Base-by-base conservation (phyloP, 768 basidiomycete species). In the Collybia sp. region DNA sequence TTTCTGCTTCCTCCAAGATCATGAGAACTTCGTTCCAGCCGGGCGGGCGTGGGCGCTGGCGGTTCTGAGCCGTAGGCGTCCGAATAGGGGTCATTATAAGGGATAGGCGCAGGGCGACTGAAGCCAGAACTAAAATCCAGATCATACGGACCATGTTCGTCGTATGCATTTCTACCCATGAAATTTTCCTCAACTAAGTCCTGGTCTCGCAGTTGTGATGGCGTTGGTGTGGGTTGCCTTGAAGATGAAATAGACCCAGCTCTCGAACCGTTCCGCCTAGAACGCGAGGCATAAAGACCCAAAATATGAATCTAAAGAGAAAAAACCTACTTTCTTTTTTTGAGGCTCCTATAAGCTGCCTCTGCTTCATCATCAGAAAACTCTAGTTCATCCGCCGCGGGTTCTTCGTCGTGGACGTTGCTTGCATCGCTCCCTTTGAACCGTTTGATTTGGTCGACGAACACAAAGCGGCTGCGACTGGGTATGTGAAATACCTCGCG, bases 281-380 rank as follows among this genome's bases (percentile, higher is more conserved):
- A 30, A 46, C 17, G 20, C n/a, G 19, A 3, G 10, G 19, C 25
- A 31, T 43, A 16, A 12, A n/a, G 15, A 49, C 25, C 25, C 25
- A 6, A 40, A 46, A 44, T 6, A 40, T 30, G 30, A 11, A 52
- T 43, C 30, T 30, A 30, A 49, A 53, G 15, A 19, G 48, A 25
- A 25, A 25, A 4, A 25, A 59, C 76, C 42, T 50, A 85, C 85
- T 73, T 82, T 53, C 73, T 71, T 57, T 85, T 88, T 39, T 76
- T 56, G 41, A 69, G 69, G 43, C 77, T 70, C 66, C 77, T 88
- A 58, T 83, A 76, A 20, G 80, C 82, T 13, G 81, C 80, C 62
- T 98, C 95, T 45, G 83, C 76, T 61, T 98, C 95, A 54, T 98
- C 95, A 53, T 98, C 95, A 2, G 89, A 93, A 65, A 94, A 98